Percentiles rank a stretch among this genome's conserved stretches.
Conservation (phyloP, 306 rosid genomes). For the Aeschynomene evenia region DNA sequence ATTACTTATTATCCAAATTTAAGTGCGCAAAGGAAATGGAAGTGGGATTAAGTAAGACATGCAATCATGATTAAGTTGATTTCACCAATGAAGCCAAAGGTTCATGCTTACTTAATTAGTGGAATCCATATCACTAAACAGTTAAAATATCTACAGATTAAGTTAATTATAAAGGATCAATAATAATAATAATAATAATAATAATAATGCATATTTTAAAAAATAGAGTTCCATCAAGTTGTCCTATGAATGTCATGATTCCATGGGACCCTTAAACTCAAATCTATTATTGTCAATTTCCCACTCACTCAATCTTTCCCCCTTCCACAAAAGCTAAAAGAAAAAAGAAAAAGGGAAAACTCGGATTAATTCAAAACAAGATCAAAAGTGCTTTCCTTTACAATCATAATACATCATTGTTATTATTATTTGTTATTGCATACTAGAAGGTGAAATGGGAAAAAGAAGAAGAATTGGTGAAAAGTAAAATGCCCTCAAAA, state of each 20-base stretch:
- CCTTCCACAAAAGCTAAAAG: neutral
- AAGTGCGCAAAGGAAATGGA: neutral
- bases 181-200: too few species aligned
- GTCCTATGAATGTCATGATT: slow-evolving; percentile 2
- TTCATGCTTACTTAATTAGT: neutral
- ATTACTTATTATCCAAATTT: too few species aligned
- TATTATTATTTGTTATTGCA: slow-evolving; percentile 12
- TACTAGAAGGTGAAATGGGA: slow-evolving; percentile 29
- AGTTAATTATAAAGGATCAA: too few species aligned
- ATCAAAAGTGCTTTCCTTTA: slow-evolving; percentile 18
- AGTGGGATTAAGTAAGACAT: neutral
- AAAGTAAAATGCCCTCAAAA: slow-evolving; percentile 39
- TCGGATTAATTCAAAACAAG: neutral
- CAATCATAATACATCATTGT: slow-evolving; percentile 9
- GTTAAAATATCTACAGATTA: neutral
- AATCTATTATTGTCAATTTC: neutral
- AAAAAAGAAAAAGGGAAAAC: neutral
- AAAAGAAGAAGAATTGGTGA: slow-evolving; percentile 33
- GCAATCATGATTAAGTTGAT: neutral
- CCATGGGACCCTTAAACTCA: slow-evolving; percentile 8
- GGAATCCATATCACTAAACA: neutral
- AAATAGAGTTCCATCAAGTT: neutral
- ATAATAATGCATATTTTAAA: neutral
- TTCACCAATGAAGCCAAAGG: neutral
- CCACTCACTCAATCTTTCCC: neutral